A percentile compares a stretch with the other conserved stretches of the same genome.
Conservation (phyloP, 75 land plant genomes). For the Isoetes taiwanensis region DNA sequence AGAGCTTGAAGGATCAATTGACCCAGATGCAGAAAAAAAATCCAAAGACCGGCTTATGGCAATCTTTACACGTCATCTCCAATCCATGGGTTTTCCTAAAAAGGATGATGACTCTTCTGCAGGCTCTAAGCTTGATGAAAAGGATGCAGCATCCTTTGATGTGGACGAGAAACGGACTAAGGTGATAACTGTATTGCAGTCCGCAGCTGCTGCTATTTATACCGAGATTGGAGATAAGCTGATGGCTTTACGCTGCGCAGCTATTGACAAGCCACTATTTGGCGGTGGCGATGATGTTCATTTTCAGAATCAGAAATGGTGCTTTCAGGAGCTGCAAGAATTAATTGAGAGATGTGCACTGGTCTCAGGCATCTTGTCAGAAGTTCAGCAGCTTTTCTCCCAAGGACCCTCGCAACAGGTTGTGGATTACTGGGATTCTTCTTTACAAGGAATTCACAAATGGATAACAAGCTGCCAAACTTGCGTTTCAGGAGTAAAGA, state of each 20-base stretch:
- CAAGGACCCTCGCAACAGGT: too few relatives aligned
- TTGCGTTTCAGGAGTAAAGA: conserved; percentile 29
- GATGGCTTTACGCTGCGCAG: conserved; percentile 12
- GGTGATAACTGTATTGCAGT: conserved; percentile 27
- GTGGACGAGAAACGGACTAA: conserved; percentile 39
- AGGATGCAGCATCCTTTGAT: conserved; percentile 20
- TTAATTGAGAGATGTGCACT: conserved; percentile 62
- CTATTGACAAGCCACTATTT: too few relatives aligned
- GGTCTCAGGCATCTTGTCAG: conserved; percentile 40
- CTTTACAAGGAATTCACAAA: conserved; percentile 12
- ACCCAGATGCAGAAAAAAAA: conserved; percentile 51
- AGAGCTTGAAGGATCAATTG: conserved; percentile 55
- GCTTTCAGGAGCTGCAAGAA: conserved; percentile 38
- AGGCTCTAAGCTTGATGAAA: background rate
- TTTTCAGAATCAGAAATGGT: conserved; percentile 17
- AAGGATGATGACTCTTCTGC: background rate
- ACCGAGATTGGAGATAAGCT: conserved; percentile 38
- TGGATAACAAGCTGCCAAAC: conserved; percentile 45
- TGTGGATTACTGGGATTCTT: conserved; percentile 11
- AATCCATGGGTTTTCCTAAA: conserved; percentile 19
- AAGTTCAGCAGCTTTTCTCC: conserved; percentile 32
- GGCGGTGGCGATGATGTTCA: conserved; percentile 5
- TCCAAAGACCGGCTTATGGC: conserved; percentile 57
- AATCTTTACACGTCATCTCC: conserved; percentile 45
- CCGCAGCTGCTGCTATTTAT: conserved; percentile 37